Percentiles rank a stretch among this genome's conserved stretches.
These are phyloP conservation scores for Fusarium chlamydosporum DNA, from an alignment of 2,329 filamentous ascomycete species.

Conservation along the genomic window DNA sequence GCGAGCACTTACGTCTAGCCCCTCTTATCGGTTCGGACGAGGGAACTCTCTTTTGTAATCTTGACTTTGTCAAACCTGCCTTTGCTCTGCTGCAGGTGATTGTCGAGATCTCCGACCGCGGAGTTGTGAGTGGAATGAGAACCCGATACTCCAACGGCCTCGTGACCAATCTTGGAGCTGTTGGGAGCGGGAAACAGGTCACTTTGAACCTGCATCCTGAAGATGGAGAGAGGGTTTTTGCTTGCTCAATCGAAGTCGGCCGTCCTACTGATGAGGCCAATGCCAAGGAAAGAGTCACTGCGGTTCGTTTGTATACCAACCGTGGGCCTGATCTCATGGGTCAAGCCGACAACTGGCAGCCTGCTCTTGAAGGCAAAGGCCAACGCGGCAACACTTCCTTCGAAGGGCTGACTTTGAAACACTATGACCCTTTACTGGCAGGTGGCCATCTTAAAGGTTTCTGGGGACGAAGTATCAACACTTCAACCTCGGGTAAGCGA, in stretches of 20 bases:
- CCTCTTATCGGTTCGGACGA: background rate
- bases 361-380: background rate
- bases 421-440: background rate
- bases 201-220: background rate
- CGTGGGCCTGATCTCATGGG: background rate
- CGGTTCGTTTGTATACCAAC: background rate
- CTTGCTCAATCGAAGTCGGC: background rate
- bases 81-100: background rate
- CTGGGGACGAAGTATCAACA: slow-evolving; percentile 13
- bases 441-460: slow-evolving; percentile 7
- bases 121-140: background rate
- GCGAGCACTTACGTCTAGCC: background rate
- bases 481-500: background rate
- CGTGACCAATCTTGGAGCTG: background rate
- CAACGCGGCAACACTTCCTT: background rate
- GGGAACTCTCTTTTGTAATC: background rate
- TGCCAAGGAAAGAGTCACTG: background rate
- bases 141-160: slow-evolving; percentile 2
- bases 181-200: background rate
- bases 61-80: slow-evolving; percentile 2
- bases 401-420: background rate
- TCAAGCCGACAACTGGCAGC: background rate
- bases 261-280: background rate
- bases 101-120: background rate
- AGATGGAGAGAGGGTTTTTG: background rate